phyloP scores from a whole-genome alignment of 1,139 yeast genomes.

The Suhomyces maxii region DNA sequence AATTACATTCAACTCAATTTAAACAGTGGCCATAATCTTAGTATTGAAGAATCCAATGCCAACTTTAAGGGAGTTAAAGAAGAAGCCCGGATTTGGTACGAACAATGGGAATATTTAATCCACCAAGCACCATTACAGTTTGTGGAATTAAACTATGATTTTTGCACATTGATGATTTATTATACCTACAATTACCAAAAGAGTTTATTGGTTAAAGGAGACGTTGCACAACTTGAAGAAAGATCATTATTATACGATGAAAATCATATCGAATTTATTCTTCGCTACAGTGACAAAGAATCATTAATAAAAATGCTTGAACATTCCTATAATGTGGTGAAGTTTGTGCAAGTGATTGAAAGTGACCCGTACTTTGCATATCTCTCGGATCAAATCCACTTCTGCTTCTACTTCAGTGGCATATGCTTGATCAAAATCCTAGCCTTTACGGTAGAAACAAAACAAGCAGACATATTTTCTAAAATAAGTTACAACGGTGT shows the following conservation, averaged over 20 bases:
- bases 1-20: constrained; percentile 52
- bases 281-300: constrained; percentile 21
- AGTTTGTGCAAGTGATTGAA: constrained; percentile 39
- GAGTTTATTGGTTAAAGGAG: constrained; percentile 5
- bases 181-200: constrained; percentile 34
- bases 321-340: constrained; percentile 46
- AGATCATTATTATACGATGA: constrained; percentile 20
- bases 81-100: constrained; percentile 59
- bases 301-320: constrained; percentile 26
- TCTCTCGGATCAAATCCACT: constrained; percentile 66
- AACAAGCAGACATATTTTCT: constrained; percentile 6
- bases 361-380: constrained; percentile 68
- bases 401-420: constrained; percentile 54
- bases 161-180: constrained; percentile 55
- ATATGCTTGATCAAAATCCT: constrained; percentile 40
- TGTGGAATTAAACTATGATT: constrained; percentile 72
- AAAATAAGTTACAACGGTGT: neutral
- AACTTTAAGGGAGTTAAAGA: constrained; percentile 27
- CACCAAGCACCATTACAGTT: constrained; percentile 76
- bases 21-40: constrained; percentile 16
- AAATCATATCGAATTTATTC: constrained; percentile 26
- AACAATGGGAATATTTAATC: constrained; percentile 71
- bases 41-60: constrained; percentile 24
- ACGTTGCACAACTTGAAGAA: constrained; percentile 3
- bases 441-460: constrained; percentile 8